Evolutionary conservation across 257 asterid genomes (phyloP), one percentile per base, ranked within the genome.

Genomic region (Eucommia ulmoides): DNA sequence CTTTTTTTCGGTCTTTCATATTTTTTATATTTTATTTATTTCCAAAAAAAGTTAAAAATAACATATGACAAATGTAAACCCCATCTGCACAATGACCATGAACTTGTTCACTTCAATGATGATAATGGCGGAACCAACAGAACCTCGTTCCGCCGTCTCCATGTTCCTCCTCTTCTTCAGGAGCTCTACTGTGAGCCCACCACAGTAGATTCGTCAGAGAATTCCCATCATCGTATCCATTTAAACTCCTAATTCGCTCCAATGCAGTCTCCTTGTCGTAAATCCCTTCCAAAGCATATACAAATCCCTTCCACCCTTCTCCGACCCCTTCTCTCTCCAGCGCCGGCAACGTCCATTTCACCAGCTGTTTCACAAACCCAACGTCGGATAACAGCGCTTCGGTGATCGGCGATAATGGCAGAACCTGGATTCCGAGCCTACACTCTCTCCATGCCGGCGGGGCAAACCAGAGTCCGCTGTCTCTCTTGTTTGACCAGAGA

Each of bases 281-380:
- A 48, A 78, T 56, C 47, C 84, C 98, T 61, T 80, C 81, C 75
- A 89, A 59, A 0, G 93, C 91, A 59, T 76, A 82, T 61, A 74
- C 54, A 50, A 82, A 89, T 2, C 96, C 98, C 63, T 82, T 85
- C 98, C 98, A 89, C 33, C 96, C 96, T 65, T 89, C 98, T 21
- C 85, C 96, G 15, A 82, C 96, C 7, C 96, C 97, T 53, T 74
- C 88, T 74, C 96, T 73, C 1, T 25, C 71, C 68, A 85, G 55
- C 0, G 93, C 93, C 1, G 97, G 93, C 68, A 50, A 38, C 11
- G 91, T 69, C 97, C 97, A 89, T 3, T 24, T 33, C 63, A 89
- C 96, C 3, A 89, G 78, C 68, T 78, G 61, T 58, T 58, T 82
- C 48, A 65, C 83, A 54, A 70, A 89, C 42, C 47, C 23, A 12